Percentiles rank a stretch among this genome's conserved stretches.
phyloP scores from a whole-genome alignment of 2,329 filamentous ascomycete species.

The Lecanicillium sp. region DNA sequence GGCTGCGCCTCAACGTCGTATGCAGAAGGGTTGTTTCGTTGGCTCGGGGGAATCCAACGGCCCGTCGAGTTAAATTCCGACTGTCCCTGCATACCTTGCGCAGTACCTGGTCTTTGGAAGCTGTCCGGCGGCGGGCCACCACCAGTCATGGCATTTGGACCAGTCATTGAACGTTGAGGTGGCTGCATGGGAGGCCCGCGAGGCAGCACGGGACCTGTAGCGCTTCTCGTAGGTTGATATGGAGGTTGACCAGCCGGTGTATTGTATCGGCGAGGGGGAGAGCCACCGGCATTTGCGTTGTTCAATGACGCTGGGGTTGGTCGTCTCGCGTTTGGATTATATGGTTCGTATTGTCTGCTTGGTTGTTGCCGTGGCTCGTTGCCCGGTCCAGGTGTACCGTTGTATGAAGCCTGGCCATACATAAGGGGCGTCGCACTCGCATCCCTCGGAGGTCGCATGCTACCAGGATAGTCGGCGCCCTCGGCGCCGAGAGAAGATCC shows the following conservation, averaged over 20 bases:
- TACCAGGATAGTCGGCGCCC: too few relatives aligned
- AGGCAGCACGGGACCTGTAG: constrained; percentile 28
- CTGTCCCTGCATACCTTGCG: not conserved
- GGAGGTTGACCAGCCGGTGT: constrained; percentile 18
- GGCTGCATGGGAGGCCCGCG: constrained; percentile 25
- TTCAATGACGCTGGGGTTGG: constrained; percentile 25
- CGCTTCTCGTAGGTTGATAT: constrained; percentile 25
- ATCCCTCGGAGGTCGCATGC: too few relatives aligned
- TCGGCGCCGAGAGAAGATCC: not conserved
- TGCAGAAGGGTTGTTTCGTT: constrained; percentile 22
- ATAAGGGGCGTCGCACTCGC: too few relatives aligned
- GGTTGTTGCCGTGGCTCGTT: constrained; percentile 7
- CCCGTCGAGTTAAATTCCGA: not conserved
- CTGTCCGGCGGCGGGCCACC: constrained; percentile 20
- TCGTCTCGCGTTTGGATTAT: constrained; percentile 21
- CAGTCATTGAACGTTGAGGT: constrained; percentile 39
- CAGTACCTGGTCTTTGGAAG: constrained; percentile 4
- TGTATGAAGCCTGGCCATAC: not conserved
- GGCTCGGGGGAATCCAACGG: constrained; percentile 12
- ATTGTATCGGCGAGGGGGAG: constrained; percentile 11
- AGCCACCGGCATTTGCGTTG: constrained; percentile 15
- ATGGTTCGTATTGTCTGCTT: constrained; percentile 19
- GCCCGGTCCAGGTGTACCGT: constrained; percentile 6
- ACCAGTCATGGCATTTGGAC: constrained; percentile 24
- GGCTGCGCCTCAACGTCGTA: constrained; percentile 30